A percentile compares a stretch with the other conserved stretches of the same genome.
phyloP scores from a whole-genome alignment of 306 rosid genomes.

The Rosa persica region DNA sequence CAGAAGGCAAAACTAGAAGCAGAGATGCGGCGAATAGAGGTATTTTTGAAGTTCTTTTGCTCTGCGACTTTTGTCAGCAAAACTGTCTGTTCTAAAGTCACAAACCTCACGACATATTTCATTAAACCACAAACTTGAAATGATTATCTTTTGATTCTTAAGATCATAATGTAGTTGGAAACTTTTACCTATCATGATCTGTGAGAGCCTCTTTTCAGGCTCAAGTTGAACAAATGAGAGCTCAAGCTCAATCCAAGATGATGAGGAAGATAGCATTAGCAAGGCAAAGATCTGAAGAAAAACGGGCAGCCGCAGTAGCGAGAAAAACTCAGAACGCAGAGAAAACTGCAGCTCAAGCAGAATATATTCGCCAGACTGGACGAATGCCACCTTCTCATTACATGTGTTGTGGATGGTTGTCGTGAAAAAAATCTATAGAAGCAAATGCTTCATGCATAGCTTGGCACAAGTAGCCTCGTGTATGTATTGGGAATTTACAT shows the following conservation, averaged over 20 bases:
- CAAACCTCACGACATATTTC: not conserved
- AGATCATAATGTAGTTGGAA: not conserved
- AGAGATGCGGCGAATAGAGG: slow-evolving; percentile 87
- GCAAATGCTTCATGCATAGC: slow-evolving; percentile 5
- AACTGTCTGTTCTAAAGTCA: not conserved
- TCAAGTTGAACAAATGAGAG: slow-evolving; percentile 82
- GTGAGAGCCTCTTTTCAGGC: slow-evolving; percentile 44
- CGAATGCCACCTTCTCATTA: slow-evolving; percentile 54
- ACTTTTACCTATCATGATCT: not conserved
- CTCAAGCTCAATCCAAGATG: slow-evolving; percentile 78
- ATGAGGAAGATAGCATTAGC: slow-evolving; percentile 80
- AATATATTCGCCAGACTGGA: slow-evolving; percentile 79
- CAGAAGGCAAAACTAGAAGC: slow-evolving; percentile 83
- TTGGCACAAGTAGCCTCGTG: slow-evolving; percentile 7
- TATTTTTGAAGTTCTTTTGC: slow-evolving; percentile 24
- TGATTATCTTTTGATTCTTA: not conserved
- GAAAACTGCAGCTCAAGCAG: slow-evolving; percentile 69
- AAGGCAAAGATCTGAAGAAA: slow-evolving; percentile 82
- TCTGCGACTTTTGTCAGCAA: not conserved
- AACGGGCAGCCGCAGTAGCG: slow-evolving; percentile 71
- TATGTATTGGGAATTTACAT: not conserved
- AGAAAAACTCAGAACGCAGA: slow-evolving; percentile 66
- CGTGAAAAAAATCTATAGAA: not conserved
- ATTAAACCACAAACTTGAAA: not conserved
- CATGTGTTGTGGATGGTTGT: slow-evolving; percentile 81